These are phyloP conservation scores for Sonneratia alba DNA, from an alignment of 345 rosid genomes.

Conservation along the genomic window DNA sequence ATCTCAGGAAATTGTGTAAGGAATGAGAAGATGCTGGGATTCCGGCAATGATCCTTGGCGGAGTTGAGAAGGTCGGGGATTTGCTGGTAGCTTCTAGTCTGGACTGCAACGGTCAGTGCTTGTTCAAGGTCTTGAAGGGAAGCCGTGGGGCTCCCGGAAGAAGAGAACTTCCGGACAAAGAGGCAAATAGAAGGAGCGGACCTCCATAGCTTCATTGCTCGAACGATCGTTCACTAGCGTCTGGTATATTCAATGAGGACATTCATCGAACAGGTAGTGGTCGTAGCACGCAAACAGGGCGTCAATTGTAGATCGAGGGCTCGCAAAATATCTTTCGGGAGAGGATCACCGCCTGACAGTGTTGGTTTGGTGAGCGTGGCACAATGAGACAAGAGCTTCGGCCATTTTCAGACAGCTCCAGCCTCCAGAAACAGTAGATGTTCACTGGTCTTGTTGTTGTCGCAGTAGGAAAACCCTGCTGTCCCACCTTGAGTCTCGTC, in stretches of 20 bases:
- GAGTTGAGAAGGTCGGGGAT: conserved; percentile 57
- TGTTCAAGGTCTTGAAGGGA: conserved; percentile 37
- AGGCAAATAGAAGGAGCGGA: conserved; percentile 6
- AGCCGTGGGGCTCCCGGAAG: conserved; percentile 20
- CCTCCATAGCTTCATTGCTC: conserved; percentile 14
- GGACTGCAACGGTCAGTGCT: conserved; percentile 44
- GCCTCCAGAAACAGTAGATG: background rate
- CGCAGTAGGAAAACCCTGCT: too few relatives aligned
- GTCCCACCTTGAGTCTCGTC: background rate
- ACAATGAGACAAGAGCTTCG: background rate
- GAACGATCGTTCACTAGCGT: background rate
- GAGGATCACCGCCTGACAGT: background rate
- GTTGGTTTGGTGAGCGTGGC: background rate
- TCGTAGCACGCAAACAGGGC: background rate
- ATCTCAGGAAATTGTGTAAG: conserved; percentile 37
- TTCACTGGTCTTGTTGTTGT: background rate
- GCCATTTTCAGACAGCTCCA: background rate
- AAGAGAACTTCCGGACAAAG: conserved; percentile 3
- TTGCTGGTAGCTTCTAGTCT: conserved; percentile 38
- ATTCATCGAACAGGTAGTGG: conserved; percentile 12
- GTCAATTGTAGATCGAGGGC: too few relatives aligned
- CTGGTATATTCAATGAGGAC: background rate
- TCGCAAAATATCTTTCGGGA: too few relatives aligned
- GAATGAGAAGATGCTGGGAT: conserved; percentile 55
- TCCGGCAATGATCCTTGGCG: conserved; percentile 21